These are phyloP conservation scores for Lachnellula arida DNA, from an alignment of 2,329 filamentous ascomycete species.

Conservation along the genomic window DNA sequence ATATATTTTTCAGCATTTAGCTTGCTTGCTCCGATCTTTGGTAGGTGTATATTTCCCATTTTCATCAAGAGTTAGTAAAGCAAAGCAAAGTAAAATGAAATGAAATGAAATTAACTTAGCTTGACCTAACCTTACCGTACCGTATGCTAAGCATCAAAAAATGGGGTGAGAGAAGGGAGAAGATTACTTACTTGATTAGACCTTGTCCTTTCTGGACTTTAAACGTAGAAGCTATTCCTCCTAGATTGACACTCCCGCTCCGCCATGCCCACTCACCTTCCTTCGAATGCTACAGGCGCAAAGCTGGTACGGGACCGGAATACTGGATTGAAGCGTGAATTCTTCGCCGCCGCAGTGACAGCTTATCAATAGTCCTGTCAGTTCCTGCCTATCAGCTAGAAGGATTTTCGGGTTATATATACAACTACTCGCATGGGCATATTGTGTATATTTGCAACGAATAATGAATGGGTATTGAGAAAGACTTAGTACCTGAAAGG, in stretches of 20 bases:
- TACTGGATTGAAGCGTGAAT: constrained; percentile 41
- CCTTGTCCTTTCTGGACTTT: constrained; percentile 38
- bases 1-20: constrained; percentile 33
- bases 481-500: no score
- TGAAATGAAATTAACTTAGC: no score
- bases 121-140: background rate
- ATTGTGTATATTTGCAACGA: background rate
- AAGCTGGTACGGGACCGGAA: constrained; percentile 44
- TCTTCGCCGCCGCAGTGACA: constrained; percentile 45
- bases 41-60: constrained; percentile 41
- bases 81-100: no score
- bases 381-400: background rate
- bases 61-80: background rate
- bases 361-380: constrained; percentile 41
- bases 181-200: constrained; percentile 38
- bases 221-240: constrained; percentile 39
- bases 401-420: background rate
- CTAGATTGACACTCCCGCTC: constrained; percentile 43
- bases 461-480: background rate
- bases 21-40: constrained; percentile 37
- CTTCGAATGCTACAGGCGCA: constrained; percentile 46
- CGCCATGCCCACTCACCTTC: constrained; percentile 41
- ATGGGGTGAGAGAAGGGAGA: background rate
- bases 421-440: constrained; percentile 1
- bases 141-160: background rate